Evolutionary conservation across 2,329 filamentous ascomycete species (phyloP), one percentile per base, ranked within the genome.

Genomic region (Aspergillus glaucus): DNA sequence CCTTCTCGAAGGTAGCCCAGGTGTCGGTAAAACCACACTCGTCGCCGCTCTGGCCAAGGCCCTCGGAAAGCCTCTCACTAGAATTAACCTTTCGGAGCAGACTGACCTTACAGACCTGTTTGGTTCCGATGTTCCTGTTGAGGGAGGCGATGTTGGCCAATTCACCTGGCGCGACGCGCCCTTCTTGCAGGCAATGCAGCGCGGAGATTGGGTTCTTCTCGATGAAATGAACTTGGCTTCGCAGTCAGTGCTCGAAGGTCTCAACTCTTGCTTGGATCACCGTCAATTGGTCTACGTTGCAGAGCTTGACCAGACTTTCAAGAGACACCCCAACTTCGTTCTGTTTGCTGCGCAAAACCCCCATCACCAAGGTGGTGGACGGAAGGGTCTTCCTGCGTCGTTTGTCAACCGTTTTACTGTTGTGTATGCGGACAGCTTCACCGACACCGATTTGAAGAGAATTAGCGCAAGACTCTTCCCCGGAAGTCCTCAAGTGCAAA

Each of bases 161-260:
- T 98, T 98, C 63, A 86, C 88, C 1, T 98, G 93, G 93, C 82
- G 90, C 57, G 92, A 98, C 66, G 93, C 92, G 0, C 91, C 93
- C 1, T 97, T 98, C 64, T 75, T 98, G 17, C 87, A 89, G 64
- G 93, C 93, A 0, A 97, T 98, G 92, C 93, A 97, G 64, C 87
- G 82, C 50, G 93, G 93, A 24, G 88, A 95, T 59, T 98, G 93
- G 93, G 93, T 98, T 9, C 75, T 98, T 24, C 78, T 98, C 0
- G 93, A 98, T 62, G 93, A 98, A 74, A 98, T 98, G 93, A 98
- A 98, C 61, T 73, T 98, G 54, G 93, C 94, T 1, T 97, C 92
- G 0, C 93, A 98, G 65, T 95, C 92, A 4, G 91, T 98, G 2
- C 79, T 98, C 1, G 93, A 98, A 72, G 94, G 93, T 54, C 75